Evolutionary conservation across 495 filamentous ascomycete genomes (phyloP).

Genomic region (Hypoxylon trugodes): DNA sequence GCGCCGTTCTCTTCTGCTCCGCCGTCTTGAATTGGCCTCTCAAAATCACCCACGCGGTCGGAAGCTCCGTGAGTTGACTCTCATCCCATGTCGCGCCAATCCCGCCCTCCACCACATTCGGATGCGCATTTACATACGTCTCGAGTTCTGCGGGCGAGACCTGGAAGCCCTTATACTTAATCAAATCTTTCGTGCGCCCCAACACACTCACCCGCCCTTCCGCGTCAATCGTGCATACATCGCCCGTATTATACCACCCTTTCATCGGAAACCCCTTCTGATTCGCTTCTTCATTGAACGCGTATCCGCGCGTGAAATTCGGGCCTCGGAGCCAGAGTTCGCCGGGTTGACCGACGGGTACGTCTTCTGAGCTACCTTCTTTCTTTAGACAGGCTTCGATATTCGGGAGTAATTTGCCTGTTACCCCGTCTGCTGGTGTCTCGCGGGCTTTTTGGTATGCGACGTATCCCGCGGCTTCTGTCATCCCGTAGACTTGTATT

Average conservation of each 20-base stretch:
- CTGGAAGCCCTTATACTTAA: conserved; percentile 77
- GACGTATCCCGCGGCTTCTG: conserved; percentile 42
- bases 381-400: conserved; percentile 40
- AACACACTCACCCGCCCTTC: conserved; percentile 68
- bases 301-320: conserved; percentile 70
- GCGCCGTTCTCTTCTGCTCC: conserved; percentile 53
- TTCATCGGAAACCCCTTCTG: conserved; percentile 62
- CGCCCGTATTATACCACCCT: conserved; percentile 73
- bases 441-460: conserved; percentile 36
- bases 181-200: conserved; percentile 73
- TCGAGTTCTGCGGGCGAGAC: conserved; percentile 80
- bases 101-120: conserved; percentile 71
- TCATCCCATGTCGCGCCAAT: conserved; percentile 72
- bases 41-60: conserved; percentile 73
- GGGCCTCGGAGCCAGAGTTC: conserved; percentile 74
- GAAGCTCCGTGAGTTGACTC: conserved; percentile 70
- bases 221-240: conserved; percentile 67
- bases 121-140: conserved; percentile 67
- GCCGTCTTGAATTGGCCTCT: conserved; percentile 51
- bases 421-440: conserved; percentile 22
- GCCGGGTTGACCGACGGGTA: conserved; percentile 63
- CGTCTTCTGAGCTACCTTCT: conserved; percentile 51
- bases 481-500: conserved; percentile 44
- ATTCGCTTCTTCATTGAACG: conserved; percentile 67
- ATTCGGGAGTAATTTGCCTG: conserved; percentile 35